These are phyloP conservation scores for Vaccinium vitisidaea DNA, from an alignment of 148 eudicot genomes.

Conservation along the genomic window DNA sequence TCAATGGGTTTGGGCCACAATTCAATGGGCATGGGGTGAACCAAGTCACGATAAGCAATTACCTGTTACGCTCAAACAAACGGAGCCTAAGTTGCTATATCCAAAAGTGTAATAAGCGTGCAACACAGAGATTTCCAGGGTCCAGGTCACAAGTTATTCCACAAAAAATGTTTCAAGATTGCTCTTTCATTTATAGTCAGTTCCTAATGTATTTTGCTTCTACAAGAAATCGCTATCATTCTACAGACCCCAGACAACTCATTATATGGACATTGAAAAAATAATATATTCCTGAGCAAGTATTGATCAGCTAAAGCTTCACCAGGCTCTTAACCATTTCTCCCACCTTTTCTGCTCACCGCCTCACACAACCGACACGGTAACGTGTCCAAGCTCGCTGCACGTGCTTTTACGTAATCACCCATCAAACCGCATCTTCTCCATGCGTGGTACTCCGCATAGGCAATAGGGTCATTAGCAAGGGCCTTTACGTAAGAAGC, in stretches of 20 bases:
- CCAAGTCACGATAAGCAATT: no score
- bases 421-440: conserved; percentile 94
- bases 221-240: conserved; percentile 1
- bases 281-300: background rate
- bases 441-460: conserved; percentile 97
- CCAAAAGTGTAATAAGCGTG: background rate
- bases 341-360: conserved; percentile 70
- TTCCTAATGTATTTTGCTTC: background rate
- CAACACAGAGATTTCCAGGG: background rate
- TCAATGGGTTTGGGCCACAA: no score
- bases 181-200: background rate
- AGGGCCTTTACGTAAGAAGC: conserved; percentile 70
- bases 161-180: background rate
- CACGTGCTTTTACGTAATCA: conserved; percentile 63
- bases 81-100: no score
- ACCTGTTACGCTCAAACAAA: no score
- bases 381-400: conserved; percentile 76
- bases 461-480: conserved; percentile 78
- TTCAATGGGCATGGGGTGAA: no score
- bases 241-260: background rate
- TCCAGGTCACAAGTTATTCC: background rate
- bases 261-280: background rate
- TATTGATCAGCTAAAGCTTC: conserved; percentile 4
- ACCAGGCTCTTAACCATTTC: conserved; percentile 46
- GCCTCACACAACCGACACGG: conserved; percentile 88